phyloP scores from a whole-genome alignment of 768 basidiomycete genomes.

The Galerina sulciceps region DNA sequence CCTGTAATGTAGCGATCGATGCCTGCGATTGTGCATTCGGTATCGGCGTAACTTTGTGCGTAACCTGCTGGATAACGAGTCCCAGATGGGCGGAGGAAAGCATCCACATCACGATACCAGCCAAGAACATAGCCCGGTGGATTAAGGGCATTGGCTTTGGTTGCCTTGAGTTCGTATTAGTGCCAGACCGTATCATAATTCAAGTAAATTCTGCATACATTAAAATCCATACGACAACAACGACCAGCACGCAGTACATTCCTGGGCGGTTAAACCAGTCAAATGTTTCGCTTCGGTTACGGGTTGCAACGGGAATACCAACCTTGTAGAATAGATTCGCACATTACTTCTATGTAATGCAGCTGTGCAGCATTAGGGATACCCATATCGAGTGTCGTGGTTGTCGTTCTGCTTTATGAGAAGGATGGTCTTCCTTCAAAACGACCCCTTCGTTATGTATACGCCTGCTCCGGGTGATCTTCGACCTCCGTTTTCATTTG shows the following conservation, averaged over 20 bases:
- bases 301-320: background rate
- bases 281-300: background rate
- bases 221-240: conserved; percentile 5
- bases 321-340: conserved; percentile 8
- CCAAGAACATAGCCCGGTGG: background rate
- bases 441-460: too few species aligned
- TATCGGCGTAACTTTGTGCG: too few species aligned
- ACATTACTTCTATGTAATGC: conserved; percentile 9
- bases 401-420: too few species aligned
- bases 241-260: conserved; percentile 2
- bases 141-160: conserved; percentile 3
- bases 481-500: too few species aligned
- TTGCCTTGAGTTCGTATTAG: background rate
- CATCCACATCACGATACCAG: background rate
- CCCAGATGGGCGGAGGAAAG: background rate
- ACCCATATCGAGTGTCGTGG: background rate
- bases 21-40: too few species aligned
- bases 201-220: background rate
- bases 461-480: too few species aligned
- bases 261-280: background rate
- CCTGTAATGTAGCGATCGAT: too few species aligned
- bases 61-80: too few species aligned
- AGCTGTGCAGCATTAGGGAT: conserved; percentile 4
- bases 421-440: too few species aligned
- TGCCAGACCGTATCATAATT: background rate